Evolutionary conservation across 1,284 basidiomycete species (phyloP), one percentile per base, ranked within the genome.

Genomic region (Marasmius tenuissimus): DNA sequence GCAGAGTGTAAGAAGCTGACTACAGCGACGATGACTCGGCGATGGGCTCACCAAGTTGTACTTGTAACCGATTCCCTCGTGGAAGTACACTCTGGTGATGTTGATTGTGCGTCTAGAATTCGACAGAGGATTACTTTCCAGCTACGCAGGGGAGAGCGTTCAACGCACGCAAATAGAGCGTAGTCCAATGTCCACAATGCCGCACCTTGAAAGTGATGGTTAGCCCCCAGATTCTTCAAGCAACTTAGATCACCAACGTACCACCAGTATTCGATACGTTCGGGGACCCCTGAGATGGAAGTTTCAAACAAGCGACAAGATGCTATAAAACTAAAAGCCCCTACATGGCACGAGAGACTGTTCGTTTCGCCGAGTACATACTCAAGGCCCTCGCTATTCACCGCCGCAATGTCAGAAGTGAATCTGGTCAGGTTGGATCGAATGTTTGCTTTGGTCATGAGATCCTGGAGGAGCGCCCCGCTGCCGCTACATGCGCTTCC

Each of bases 141-240:
- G 56, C 39, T 18, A 27, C 42, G 35, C 0, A 42, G 3, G 22
- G 18, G 10, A 48, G 45, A 42, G 42, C n/a, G 39, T 18, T n/a
- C 57, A 39, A 66, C 76, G 49, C 61, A 80, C 71, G 80, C 80
- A 62, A 76, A 86, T 4, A 92, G 74, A 0, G 81, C 75, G 69
- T 90, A 89, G 69, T 91, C 88, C 61, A 89, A 74, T 3, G 80
- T 78, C 89, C 89, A 91, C 20, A 91, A 72, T 12, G 87, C 85
- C 2, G 87, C 85, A 45, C 88, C 89, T 14, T 42, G 3, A 16
- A 35, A 27, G n/a, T 42, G 40, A 42, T 42, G n/a, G n/a, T 42
- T 42, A 6, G 40, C 6, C n/a, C 40, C 34, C 22, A 7, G 4
- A 11, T 5, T 20, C 35, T 52, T 34, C 40, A 12, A 20, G 33